These are phyloP conservation scores for Camillea tinctor DNA, from an alignment of 2,329 filamentous ascomycete species.

Conservation along the genomic window DNA sequence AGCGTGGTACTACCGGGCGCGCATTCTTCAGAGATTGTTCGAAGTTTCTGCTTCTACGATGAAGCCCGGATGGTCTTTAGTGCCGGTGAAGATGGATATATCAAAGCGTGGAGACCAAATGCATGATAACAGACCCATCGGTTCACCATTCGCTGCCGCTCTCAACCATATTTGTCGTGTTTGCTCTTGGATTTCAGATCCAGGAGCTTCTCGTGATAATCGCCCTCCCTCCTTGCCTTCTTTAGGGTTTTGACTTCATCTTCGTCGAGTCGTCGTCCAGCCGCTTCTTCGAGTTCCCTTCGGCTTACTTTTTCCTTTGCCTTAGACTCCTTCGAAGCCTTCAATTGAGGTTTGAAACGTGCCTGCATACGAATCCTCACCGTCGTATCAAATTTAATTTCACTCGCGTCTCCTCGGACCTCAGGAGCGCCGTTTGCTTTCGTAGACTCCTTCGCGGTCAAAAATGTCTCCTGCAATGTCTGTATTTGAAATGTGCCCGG, in stretches of 20 bases:
- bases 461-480: slow-evolving; percentile 68
- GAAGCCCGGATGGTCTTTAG: slow-evolving; percentile 58
- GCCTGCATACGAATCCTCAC: slow-evolving; percentile 91
- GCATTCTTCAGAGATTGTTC: slow-evolving; percentile 63
- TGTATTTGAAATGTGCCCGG: slow-evolving; percentile 73
- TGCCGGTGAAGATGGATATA: slow-evolving; percentile 56
- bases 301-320: slow-evolving; percentile 81
- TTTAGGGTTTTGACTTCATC: slow-evolving; percentile 84
- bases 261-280: slow-evolving; percentile 73
- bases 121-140: slow-evolving; percentile 19
- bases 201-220: slow-evolving; percentile 84
- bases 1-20: slow-evolving; percentile 60
- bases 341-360: slow-evolving; percentile 81
- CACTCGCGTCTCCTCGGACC: slow-evolving; percentile 72
- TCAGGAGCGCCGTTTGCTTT: slow-evolving; percentile 55
- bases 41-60: slow-evolving; percentile 64
- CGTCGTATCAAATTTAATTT: slow-evolving; percentile 66
- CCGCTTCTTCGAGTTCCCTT: slow-evolving; percentile 79
- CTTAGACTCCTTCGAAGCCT: slow-evolving; percentile 78
- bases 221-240: slow-evolving; percentile 77
- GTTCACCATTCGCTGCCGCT: slow-evolving; percentile 3
- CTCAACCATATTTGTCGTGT: slow-evolving; percentile 76
- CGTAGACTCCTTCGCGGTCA: slow-evolving; percentile 59
- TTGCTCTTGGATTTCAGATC: slow-evolving; percentile 89
- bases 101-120: slow-evolving; percentile 55